Base-by-base conservation (phyloP, 192 early-diverging fungal genomes). In the Coemansia sp. region DNA sequence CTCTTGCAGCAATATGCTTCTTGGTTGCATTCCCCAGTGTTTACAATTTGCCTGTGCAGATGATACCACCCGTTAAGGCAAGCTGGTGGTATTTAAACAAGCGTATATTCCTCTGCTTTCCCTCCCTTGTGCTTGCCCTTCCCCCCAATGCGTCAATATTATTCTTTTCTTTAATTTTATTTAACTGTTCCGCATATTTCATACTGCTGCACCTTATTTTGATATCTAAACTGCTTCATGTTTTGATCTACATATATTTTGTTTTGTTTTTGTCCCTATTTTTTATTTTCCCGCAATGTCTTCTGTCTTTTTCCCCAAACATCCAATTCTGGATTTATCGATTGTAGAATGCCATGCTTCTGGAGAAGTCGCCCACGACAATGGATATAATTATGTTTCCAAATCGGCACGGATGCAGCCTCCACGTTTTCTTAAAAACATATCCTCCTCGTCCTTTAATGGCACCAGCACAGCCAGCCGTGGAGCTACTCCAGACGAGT, bases 321-420 rank as follows among this genome's bases (percentile, higher is more conserved):
- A 58, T 37, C 60, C 48, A 6, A 21, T 61, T 3, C 33, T 72
- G 39, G 77, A 74, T 33, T 56, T 60, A n/a, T 63, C 77, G 1
- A 58, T 79, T 57, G 48, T 70, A 70, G 77, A 79, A 67, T 73
- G 77, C 29, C 71, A 71, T 9, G 63, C 67, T 1, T 79, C 77
- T 16, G 77, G 74, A 29, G 77, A 79, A 58, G 45, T 63, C 34
- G 77, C 77, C 20, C 71, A 79, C 37, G 77, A 79, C 58, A 28
- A 59, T 3, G 68, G 68, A 12, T 79, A 74, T 43, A 61, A 23
- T 18, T 46, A 49, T 12, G 23, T 67, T 7, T 52, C 43, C 16
- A 58, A 61, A 57, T 33, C 15, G 3, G 29, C 48, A 18, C 26
- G 7, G 29, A 55, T 23, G 51, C 63, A 49, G 51, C 8, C 33